Evolutionary conservation across 1,284 basidiomycete species (phyloP).

Genomic region (Exobasidium rhododendri): DNA sequence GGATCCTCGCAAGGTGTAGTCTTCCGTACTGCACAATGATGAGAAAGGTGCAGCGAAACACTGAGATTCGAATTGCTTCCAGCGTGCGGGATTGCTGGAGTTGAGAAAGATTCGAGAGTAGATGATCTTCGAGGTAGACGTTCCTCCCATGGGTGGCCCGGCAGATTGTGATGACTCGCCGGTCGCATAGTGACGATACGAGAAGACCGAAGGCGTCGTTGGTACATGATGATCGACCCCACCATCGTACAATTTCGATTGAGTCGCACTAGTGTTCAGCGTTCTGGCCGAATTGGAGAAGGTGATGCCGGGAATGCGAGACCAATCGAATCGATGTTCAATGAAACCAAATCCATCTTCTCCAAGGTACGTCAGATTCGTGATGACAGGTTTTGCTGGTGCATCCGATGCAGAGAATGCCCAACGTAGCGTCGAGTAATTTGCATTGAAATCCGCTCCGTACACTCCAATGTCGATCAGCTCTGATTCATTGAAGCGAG

Average conservation of each 20-base stretch:
- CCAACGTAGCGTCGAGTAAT: constrained; percentile 27
- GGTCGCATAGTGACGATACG: constrained; percentile 24
- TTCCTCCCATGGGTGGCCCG: constrained; percentile 28
- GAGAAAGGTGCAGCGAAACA: constrained; percentile 25
- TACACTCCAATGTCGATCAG: constrained; percentile 22
- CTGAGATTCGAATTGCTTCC: constrained; percentile 26
- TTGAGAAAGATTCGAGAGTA: constrained; percentile 49
- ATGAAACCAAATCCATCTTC: constrained; percentile 23
- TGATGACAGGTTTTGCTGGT: constrained; percentile 24
- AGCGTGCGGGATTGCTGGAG: constrained; percentile 34
- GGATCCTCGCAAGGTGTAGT: constrained; percentile 32
- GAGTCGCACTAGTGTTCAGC: constrained; percentile 22
- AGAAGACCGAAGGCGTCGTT: constrained; percentile 12
- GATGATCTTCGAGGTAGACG: constrained; percentile 30
- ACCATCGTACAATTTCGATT: constrained; percentile 23
- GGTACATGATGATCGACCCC: constrained; percentile 31
- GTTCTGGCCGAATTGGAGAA: constrained; percentile 22
- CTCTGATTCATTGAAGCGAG: constrained; percentile 5
- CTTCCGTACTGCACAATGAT: constrained; percentile 37
- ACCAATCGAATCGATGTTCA: constrained; percentile 47
- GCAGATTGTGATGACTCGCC: constrained; percentile 31
- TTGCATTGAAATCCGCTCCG: constrained; percentile 8
- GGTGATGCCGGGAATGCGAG: constrained; percentile 26
- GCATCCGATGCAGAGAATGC: constrained; percentile 11
- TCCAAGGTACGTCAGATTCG: constrained; percentile 29